phyloP scores from a whole-genome alignment of 208 protist species.

The Acanthamoeba healyi region DNA sequence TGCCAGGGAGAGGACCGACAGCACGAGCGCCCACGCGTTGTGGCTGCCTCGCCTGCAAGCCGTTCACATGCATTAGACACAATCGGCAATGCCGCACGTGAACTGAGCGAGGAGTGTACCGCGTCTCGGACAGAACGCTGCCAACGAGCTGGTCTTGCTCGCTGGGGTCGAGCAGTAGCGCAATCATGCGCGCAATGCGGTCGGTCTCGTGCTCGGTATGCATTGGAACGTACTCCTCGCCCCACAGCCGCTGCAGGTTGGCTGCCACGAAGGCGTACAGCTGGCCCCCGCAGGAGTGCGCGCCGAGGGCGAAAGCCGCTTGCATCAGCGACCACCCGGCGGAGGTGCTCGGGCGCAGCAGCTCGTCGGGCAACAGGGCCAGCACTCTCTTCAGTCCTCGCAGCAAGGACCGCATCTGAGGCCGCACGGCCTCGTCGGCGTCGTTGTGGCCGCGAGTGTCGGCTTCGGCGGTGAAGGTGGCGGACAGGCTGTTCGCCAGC shows the following conservation, averaged over 20 bases:
- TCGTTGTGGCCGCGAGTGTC: background rate
- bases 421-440: background rate
- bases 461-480: background rate
- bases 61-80: too few relatives aligned
- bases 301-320: too few relatives aligned
- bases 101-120: background rate
- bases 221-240: background rate
- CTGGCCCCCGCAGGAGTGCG: background rate
- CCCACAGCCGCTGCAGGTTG: background rate
- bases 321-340: background rate
- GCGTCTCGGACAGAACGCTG: background rate
- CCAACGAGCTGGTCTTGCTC: background rate
- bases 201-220: background rate
- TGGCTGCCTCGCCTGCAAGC: background rate
- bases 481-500: background rate
- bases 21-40: background rate
- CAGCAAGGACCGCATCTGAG: background rate
- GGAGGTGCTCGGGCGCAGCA: background rate
- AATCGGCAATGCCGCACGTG: too few relatives aligned
- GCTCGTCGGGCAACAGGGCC: background rate
- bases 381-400: background rate
- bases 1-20: background rate
- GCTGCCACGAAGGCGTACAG: background rate
- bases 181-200: background rate
- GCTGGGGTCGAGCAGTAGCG: background rate